These are phyloP conservation scores for Eurotiales sp. DNA, from an alignment of 2,329 filamentous ascomycete species.

Conservation along the genomic window DNA sequence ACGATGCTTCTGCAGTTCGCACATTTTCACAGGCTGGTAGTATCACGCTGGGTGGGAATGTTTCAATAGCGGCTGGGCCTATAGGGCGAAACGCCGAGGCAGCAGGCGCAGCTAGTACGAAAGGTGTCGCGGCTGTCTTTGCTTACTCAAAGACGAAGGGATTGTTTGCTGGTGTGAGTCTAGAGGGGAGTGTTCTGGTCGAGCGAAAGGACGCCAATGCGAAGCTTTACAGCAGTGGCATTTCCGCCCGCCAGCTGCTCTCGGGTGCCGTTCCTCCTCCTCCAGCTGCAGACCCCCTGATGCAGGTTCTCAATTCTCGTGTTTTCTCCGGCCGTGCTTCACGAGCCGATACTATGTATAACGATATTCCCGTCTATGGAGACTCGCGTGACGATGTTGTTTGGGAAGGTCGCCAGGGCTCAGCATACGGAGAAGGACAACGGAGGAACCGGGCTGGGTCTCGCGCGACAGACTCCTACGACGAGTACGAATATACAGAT, in stretches of 20 bases:
- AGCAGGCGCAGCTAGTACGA: constrained; percentile 86
- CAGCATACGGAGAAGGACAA: constrained; percentile 65
- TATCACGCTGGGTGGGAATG: constrained; percentile 90
- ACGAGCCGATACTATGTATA: constrained; percentile 72
- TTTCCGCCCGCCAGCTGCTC: constrained; percentile 78
- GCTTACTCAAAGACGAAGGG: constrained; percentile 98
- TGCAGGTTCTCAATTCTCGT: constrained; percentile 79
- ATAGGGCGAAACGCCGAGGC: constrained; percentile 94
- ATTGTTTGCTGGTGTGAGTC: constrained; percentile 87
- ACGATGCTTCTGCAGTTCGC: constrained; percentile 82
- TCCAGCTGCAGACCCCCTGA: constrained; percentile 75
- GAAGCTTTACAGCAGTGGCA: constrained; percentile 82
- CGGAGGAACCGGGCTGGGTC: constrained; percentile 54
- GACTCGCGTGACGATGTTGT: constrained; percentile 75
- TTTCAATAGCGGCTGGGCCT: constrained; percentile 90
- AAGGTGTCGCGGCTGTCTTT: constrained; percentile 86
- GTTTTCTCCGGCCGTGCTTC: constrained; percentile 68
- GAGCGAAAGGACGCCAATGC: constrained; percentile 96
- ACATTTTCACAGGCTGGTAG: constrained; percentile 91
- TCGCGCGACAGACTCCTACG: constrained; percentile 23
- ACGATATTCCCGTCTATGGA: constrained; percentile 87
- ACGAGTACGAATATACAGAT: constrained; percentile 57
- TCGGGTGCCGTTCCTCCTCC: constrained; percentile 74
- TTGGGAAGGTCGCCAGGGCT: constrained; percentile 73
- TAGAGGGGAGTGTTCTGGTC: constrained; percentile 89